Evolutionary conservation across 257 asterid genomes (phyloP).

Genomic region (Primulina huaijiensis): DNA sequence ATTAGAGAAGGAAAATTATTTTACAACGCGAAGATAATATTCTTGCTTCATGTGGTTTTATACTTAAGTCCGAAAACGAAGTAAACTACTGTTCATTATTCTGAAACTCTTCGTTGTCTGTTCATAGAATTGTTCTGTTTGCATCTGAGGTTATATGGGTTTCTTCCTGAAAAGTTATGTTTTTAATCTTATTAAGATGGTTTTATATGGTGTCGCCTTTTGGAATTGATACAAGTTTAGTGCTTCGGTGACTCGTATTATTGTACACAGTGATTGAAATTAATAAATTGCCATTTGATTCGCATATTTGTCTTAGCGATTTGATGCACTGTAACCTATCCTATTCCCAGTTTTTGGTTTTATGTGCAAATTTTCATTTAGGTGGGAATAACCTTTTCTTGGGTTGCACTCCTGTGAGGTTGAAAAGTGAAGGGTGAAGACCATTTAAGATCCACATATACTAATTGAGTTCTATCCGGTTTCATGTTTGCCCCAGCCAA

Average conservation of each 20-base stretch:
- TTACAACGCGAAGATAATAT: conserved; percentile 21
- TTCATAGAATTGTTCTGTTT: background rate
- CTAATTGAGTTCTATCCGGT: background rate
- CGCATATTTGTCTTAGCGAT: background rate
- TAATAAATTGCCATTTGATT: background rate
- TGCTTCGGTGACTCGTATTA: background rate
- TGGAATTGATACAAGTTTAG: background rate
- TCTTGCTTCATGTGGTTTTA: conserved; percentile 14
- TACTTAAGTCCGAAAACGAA: conserved; percentile 14
- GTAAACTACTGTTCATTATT: conserved; percentile 13
- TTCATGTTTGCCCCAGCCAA: background rate
- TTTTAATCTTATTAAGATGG: background rate
- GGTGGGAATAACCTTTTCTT: background rate
- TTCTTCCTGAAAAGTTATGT: background rate
- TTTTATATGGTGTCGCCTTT: background rate
- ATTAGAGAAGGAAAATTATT: background rate
- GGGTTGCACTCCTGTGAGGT: background rate
- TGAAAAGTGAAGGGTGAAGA: background rate
- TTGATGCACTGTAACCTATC: background rate
- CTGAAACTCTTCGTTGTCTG: background rate
- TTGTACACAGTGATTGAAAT: too few species aligned
- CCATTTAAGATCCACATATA: background rate
- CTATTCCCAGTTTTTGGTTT: background rate
- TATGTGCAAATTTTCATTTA: too few species aligned
- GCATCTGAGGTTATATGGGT: conserved; percentile 11